phyloP scores from a whole-genome alignment of 2,329 filamentous ascomycete species.

The Albifimbria verrucaria region DNA sequence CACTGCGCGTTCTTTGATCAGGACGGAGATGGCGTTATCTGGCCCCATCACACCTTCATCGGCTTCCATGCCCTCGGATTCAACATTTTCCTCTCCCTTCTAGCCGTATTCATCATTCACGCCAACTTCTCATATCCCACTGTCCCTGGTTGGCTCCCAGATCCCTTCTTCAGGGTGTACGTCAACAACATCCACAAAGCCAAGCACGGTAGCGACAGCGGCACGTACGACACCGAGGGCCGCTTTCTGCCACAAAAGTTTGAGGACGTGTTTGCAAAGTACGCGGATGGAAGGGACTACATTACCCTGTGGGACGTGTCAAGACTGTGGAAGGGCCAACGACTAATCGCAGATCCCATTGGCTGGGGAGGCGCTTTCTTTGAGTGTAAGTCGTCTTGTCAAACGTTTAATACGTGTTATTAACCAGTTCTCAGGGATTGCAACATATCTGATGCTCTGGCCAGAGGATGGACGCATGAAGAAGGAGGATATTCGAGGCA shows the following conservation, averaged over 20 bases:
- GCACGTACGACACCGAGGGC: conserved; percentile 45
- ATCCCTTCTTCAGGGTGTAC: conserved; percentile 34
- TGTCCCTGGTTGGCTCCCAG: conserved; percentile 30
- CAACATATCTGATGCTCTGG: conserved; percentile 47
- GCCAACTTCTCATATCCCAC: conserved; percentile 43
- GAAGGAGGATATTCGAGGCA: conserved; percentile 46
- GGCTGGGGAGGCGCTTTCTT: conserved; percentile 24
- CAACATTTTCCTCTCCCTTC: conserved; percentile 32
- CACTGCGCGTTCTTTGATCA: conserved; percentile 38
- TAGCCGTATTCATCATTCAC: conserved; percentile 38
- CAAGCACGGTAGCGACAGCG: conserved; percentile 44
- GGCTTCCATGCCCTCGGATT: conserved; percentile 39
- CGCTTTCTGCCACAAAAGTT: conserved; percentile 47
- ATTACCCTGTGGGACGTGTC: conserved; percentile 33
- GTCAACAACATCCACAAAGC: conserved; percentile 36
- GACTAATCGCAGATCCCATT: conserved; percentile 38
- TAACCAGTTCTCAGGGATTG: conserved; percentile 11
- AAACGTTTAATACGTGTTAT: not conserved
- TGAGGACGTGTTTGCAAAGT: conserved; percentile 49
- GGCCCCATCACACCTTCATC: conserved; percentile 33
- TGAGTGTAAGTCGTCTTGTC: conserved; percentile 17
- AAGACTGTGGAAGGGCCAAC: conserved; percentile 35
- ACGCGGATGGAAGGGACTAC: conserved; percentile 34
- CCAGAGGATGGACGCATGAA: conserved; percentile 52
- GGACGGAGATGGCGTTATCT: conserved; percentile 36